Conservation (phyloP, 2,329 filamentous ascomycete genomes). For the Phyllosticta citriasiana region DNA sequence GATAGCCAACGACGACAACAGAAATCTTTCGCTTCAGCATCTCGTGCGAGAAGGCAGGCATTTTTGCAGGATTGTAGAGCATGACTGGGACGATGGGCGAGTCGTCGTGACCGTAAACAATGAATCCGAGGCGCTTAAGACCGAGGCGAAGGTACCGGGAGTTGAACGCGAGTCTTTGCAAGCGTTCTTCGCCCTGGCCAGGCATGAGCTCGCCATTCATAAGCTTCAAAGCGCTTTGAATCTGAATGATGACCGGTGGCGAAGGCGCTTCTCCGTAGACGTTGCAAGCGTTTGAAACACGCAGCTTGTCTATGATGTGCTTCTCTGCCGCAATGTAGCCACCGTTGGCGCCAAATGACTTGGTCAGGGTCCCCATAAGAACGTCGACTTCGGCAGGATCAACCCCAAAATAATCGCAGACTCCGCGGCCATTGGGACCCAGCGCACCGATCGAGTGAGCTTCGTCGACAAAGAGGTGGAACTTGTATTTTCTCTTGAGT, state of each 20-base stretch:
- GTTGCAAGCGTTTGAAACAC: conserved; percentile 74
- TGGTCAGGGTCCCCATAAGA: conserved; percentile 95
- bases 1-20: conserved; percentile 93
- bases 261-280: conserved; percentile 80
- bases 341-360: conserved; percentile 96
- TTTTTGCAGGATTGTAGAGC: conserved; percentile 97
- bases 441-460: conserved; percentile 92
- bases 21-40: conserved; percentile 98
- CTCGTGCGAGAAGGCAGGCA: conserved; percentile 95
- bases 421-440: conserved; percentile 77
- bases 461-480: conserved; percentile 89
- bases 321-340: conserved; percentile 90
- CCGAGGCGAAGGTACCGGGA: conserved; percentile 95
- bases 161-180: conserved; percentile 96
- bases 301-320: conserved; percentile 83
- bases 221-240: conserved; percentile 73
- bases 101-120: conserved; percentile 95
- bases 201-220: conserved; percentile 82
- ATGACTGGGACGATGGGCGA: conserved; percentile 92
- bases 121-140: conserved; percentile 91
- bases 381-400: conserved; percentile 84
- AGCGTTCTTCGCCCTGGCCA: conserved; percentile 87
- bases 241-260: conserved; percentile 84
- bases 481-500: conserved; percentile 94
- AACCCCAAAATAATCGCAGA: conserved; percentile 94